Evolutionary conservation across 257 asterid genomes (phyloP).

Genomic region (Osmanthus fragrans): DNA sequence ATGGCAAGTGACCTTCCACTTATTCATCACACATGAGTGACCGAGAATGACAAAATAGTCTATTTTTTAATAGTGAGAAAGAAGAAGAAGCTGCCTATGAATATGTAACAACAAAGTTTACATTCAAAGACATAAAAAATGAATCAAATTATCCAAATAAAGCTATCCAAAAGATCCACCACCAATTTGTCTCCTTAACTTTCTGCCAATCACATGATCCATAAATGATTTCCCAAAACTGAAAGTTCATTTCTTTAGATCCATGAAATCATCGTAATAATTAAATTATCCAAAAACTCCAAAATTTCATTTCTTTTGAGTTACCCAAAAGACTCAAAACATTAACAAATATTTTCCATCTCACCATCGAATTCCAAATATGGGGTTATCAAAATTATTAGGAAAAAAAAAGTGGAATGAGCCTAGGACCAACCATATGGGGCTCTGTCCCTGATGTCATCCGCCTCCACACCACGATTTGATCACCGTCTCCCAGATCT

Average conservation of each 20-base stretch:
- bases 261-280: not conserved
- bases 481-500: no score
- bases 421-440: no score
- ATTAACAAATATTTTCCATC: no score
- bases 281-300: no score
- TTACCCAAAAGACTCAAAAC: no score
- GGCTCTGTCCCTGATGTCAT: no score
- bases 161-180: slow-evolving; percentile 95
- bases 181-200: slow-evolving; percentile 86
- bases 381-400: no score
- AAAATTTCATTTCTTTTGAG: no score
- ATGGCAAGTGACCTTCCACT: slow-evolving; percentile 21
- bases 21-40: slow-evolving; percentile 22
- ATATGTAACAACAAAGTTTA: not conserved
- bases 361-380: no score
- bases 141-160: slow-evolving; percentile 55
- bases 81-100: slow-evolving; percentile 86
- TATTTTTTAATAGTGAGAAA: slow-evolving; percentile 86
- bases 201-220: slow-evolving; percentile 82
- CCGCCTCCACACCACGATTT: no score
- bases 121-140: not conserved
- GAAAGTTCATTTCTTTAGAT: slow-evolving; percentile 30
- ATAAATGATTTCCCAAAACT: slow-evolving; percentile 32
- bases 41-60: slow-evolving; percentile 50
- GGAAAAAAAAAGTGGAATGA: no score